Evolutionary conservation across 108 stramenopile genomes (phyloP), one percentile per base, ranked within the genome.

Genomic region (Craspedostauros australis): DNA sequence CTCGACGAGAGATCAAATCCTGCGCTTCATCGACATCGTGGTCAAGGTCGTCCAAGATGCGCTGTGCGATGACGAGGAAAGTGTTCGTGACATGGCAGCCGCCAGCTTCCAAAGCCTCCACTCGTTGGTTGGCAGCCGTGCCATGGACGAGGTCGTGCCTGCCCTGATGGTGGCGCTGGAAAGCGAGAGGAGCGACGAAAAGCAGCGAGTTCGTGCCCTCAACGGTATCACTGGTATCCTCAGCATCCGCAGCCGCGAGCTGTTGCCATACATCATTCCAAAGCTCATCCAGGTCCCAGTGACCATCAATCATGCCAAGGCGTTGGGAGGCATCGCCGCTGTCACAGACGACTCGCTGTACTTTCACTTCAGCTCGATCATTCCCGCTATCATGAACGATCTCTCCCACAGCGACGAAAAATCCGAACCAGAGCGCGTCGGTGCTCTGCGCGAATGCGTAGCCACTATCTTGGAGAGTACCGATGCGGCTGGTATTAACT

Each of bases 41-140:
- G 90, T 94, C 37, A 91, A 92, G 52, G 94, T 94, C 18, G 82
- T 99, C 6, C 84, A 88, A 68, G 88, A 93, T 60, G 98, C 96
- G 3, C 68, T 99, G 0, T 95, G 93, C 52, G 97, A 98, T 62
- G 84, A 82, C 22, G 62, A 79, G 48, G 73, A 76, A 12, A 52
- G 67, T 26, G 97, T 99, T 9, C 72, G 93, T 27, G 57, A 64
- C 40, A 91, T 95, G 76, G 97, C 97, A 3, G 94, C 94, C 0
- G 69, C 75, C 28, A 94, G 96, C 54, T 99, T 99, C 60, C 93
- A 93, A 49, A 93, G 84, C 28, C 86, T 99, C 1, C 79, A 96
- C 60, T 50, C 64, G 46, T 55, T 77, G 8, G 93, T 98, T 18
- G 99, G 99, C 30, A 75, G 51, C 43, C 53, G 73, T 33, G 94